Base-by-base conservation (phyloP, 2,329 filamentous ascomycete genomes). In the Malbranchea zuffiana region DNA sequence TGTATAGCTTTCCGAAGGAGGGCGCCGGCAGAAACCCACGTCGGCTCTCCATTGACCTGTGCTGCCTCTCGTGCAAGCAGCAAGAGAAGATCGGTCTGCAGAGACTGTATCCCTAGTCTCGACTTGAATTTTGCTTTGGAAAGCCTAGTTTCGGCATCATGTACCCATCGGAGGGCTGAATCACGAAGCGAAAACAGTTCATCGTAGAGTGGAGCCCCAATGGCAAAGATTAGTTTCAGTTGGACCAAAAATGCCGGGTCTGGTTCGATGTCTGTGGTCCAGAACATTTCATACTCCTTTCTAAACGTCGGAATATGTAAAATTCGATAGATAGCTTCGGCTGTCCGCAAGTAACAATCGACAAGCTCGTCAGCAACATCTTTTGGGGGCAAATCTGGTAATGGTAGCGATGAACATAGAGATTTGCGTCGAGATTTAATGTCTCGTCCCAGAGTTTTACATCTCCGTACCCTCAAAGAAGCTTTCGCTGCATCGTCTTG, bases 271-370 rank as follows among this genome's bases (percentile, higher is more conserved):
- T 62, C 60, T 6, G 61, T 59, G 0, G 52, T 54, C 73, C 74
- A 79, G 6, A 72, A 51, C 0, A 62, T 59, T 13, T 72, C 66
- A 46, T 77, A 79, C 19, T 74, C 69, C 6, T 57, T 59, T 33
- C 62, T 58, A 44, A 80, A 78, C 0, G 66, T 68, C 0, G 74
- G 74, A 1, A 72, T 50, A 48, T 80, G 70, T 7, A 80, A 40
- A 13, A 80, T 62, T 2, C 75, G 66, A 44, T 72, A 66, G 11
- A 71, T 66, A 1, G 69, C 67, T 46, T 78, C 73, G 44, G 72
- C 65, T 0, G 68, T 69, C 32, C 70, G 59, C 13, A 79, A 55
- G 55, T 77, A 76, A 20, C 59, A 53, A 6, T 67, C 59, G 11
- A 76, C 56, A 1, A 77, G 61, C 34, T 63, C 52, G 40, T 76